Conservation (phyloP, 352 stramenopile genomes). For the Globisporangium camurandrum region DNA sequence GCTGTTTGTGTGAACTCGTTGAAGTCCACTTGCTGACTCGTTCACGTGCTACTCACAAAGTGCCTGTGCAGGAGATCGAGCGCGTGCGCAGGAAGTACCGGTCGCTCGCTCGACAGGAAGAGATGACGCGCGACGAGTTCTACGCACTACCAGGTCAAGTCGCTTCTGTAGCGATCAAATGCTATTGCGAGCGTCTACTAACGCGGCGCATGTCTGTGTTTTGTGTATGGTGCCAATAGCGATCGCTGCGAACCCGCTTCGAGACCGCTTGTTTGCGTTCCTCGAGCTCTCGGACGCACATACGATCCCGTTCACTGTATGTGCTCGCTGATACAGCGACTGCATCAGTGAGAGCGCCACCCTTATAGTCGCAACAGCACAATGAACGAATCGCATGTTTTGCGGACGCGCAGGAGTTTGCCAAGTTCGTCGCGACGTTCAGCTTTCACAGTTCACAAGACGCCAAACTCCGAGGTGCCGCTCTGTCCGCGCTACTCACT, state of each 20-base stretch:
- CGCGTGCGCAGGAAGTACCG: constrained; percentile 39
- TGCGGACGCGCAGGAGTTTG: constrained; percentile 50
- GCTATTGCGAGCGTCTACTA: not conserved
- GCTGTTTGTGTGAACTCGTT: too few relatives aligned
- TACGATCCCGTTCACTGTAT: constrained; percentile 32
- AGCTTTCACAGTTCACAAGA: constrained; percentile 53
- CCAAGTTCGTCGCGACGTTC: constrained; percentile 40
- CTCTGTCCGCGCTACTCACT: too few relatives aligned
- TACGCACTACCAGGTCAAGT: constrained; percentile 22
- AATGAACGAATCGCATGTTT: too few relatives aligned
- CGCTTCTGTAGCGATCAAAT: not conserved
- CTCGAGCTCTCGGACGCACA: constrained; percentile 27
- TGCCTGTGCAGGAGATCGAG: constrained; percentile 45
- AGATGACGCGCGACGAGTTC: constrained; percentile 56
- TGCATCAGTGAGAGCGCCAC: too few relatives aligned
- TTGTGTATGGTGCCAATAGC: constrained; percentile 4
- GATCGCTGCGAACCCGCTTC: constrained; percentile 35
- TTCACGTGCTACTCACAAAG: constrained; percentile 15
- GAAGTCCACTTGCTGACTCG: too few relatives aligned
- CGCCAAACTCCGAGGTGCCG: constrained; percentile 33
- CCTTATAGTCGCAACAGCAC: too few relatives aligned
- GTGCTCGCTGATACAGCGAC: not conserved
- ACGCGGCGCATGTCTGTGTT: not conserved
- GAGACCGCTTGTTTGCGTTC: constrained; percentile 33
- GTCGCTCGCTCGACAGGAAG: constrained; percentile 21